Conservation (phyloP, 2,329 filamentous ascomycete species). For the Phyllosticta citriasiana region DNA sequence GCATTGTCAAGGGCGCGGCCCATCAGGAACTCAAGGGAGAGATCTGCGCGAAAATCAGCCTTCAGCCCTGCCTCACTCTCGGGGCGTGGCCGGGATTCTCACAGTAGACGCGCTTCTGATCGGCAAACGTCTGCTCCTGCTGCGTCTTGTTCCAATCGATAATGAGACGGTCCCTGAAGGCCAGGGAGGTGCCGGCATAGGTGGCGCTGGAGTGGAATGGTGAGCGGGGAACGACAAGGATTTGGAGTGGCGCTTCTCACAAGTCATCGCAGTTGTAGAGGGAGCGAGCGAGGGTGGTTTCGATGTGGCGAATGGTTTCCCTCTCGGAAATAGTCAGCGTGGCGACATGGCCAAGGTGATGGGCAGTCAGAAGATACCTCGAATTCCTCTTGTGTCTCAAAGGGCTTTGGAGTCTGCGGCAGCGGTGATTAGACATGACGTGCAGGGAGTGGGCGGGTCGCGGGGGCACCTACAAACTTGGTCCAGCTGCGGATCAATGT, state of each 20-base stretch:
- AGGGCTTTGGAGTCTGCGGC: conserved; percentile 53
- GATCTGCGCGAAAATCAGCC: conserved; percentile 41
- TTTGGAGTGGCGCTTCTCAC: conserved; percentile 22
- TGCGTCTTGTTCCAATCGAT: conserved; percentile 98
- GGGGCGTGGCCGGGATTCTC: conserved; percentile 17
- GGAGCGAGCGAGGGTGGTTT: conserved; percentile 89
- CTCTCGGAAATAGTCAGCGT: conserved; percentile 35
- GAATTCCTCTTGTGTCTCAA: conserved; percentile 73
- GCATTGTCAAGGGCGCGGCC: conserved; percentile 94
- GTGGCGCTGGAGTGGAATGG: conserved; percentile 49
- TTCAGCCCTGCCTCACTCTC: not conserved
- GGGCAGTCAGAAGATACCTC: conserved; percentile 34
- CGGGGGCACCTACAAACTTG: conserved; percentile 42
- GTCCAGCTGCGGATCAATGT: conserved; percentile 40
- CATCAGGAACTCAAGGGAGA: conserved; percentile 97
- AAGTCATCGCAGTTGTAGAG: conserved; percentile 96
- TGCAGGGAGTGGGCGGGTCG: not conserved
- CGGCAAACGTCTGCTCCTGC: conserved; percentile 82
- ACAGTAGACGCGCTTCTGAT: conserved; percentile 92
- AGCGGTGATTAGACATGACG: conserved; percentile 1
- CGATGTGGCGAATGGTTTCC: conserved; percentile 86
- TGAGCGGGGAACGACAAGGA: conserved; percentile 6
- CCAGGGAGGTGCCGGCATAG: conserved; percentile 82
- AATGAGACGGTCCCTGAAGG: conserved; percentile 85
- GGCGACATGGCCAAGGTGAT: not conserved